Percentiles rank a stretch among this genome's conserved stretches.
These are phyloP conservation scores for Rosa chinensis DNA, from an alignment of 306 rosid genomes.

Conservation along the genomic window DNA sequence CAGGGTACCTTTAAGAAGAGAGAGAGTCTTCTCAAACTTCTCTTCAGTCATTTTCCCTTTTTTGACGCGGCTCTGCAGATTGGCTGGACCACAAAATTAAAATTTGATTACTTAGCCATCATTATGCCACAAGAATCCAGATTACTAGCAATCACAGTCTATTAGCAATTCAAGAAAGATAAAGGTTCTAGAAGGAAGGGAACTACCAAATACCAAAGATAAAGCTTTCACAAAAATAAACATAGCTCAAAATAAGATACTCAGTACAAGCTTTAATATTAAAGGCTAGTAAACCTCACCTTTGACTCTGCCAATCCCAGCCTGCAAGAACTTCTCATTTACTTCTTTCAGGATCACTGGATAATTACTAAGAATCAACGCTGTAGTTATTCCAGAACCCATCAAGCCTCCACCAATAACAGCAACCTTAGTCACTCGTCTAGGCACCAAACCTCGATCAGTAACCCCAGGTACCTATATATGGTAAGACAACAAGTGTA, in stretches of 20 bases:
- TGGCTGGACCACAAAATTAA: constrained; percentile 52
- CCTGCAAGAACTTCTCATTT: constrained; percentile 78
- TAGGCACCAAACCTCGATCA: constrained; percentile 78
- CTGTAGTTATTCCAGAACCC: constrained; percentile 99
- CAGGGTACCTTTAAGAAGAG: constrained; percentile 76
- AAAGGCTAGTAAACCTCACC: constrained; percentile 48
- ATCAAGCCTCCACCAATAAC: constrained; percentile 93
- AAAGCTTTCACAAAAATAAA: not conserved
- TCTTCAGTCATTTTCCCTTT: constrained; percentile 78
- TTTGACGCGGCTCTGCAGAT: constrained; percentile 79
- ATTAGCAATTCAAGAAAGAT: not conserved
- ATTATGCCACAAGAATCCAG: not conserved
- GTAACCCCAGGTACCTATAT: constrained; percentile 88
- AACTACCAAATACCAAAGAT: not conserved
- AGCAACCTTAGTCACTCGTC: constrained; percentile 76
- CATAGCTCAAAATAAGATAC: constrained; percentile 13
- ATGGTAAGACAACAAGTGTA: not conserved
- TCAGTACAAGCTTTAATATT: constrained; percentile 14
- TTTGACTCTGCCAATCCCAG: constrained; percentile 79
- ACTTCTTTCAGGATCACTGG: constrained; percentile 91
- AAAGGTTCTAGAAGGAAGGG: not conserved
- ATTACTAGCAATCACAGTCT: not conserved
- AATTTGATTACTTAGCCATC: not conserved
- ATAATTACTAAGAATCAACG: constrained; percentile 69
- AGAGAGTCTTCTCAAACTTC: constrained; percentile 62